A percentile compares a stretch with the other conserved stretches of the same genome.
Evolutionary conservation across 2,329 filamentous ascomycete genomes (phyloP).

Genomic region (Alternaria rosae): DNA sequence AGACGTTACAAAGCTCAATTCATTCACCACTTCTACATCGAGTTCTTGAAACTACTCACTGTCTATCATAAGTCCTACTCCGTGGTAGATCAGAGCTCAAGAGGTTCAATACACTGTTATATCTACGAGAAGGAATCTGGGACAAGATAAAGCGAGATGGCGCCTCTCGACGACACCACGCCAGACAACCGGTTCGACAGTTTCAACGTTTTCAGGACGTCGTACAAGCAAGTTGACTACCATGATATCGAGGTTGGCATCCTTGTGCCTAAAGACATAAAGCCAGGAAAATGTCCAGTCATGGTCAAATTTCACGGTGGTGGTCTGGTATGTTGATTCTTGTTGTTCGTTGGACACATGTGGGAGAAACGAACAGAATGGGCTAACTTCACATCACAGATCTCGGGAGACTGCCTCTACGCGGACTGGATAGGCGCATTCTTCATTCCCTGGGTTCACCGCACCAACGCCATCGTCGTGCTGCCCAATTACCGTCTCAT

Average conservation of each 20-base stretch:
- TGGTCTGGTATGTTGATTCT: constrained; percentile 44
- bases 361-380: background rate
- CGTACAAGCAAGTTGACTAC: constrained; percentile 52
- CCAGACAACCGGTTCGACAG: constrained; percentile 43
- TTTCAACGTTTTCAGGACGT: constrained; percentile 51
- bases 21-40: background rate
- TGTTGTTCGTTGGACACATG: too few species aligned
- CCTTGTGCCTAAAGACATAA: constrained; percentile 50
- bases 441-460: constrained; percentile 50
- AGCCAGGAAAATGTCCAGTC: constrained; percentile 48
- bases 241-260: constrained; percentile 50
- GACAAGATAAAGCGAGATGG: background rate
- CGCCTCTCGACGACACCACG: constrained; percentile 24
- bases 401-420: constrained; percentile 38
- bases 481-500: constrained; percentile 60
- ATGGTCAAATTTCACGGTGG: constrained; percentile 57
- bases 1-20: background rate
- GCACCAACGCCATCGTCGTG: constrained; percentile 55
- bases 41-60: background rate
- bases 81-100: background rate
- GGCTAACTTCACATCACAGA: constrained; percentile 9
- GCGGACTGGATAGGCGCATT: constrained; percentile 41
- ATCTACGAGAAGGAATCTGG: background rate
- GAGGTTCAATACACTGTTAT: background rate
- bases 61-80: background rate